phyloP scores from a whole-genome alignment of 2,329 filamentous ascomycete genomes.

The Lecanicillium sp. region DNA sequence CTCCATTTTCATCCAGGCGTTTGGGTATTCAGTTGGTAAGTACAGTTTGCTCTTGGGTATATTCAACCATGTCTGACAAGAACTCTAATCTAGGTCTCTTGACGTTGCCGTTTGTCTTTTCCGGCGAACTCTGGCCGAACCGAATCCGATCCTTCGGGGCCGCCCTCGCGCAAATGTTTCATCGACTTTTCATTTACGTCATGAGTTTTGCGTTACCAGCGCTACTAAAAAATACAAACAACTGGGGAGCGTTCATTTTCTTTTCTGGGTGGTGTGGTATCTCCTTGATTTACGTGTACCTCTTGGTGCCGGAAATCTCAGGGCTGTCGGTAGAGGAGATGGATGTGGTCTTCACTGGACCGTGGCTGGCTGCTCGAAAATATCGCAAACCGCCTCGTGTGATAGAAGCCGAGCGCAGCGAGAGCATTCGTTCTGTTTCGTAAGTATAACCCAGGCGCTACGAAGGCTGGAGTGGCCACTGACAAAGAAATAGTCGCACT shows the following conservation, averaged over 20 bases:
- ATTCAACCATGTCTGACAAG: no score
- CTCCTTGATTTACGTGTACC: constrained; percentile 29
- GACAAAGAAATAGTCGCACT: neutral
- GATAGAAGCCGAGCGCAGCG: neutral
- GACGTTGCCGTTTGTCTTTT: constrained; percentile 39
- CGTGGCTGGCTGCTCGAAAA: constrained; percentile 24
- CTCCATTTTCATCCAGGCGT: constrained; percentile 38
- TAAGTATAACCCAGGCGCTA: neutral
- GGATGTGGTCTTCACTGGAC: constrained; percentile 25
- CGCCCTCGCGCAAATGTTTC: constrained; percentile 32
- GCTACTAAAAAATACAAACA: constrained; percentile 24
- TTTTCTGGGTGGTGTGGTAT: constrained; percentile 31
- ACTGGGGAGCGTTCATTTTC: constrained; percentile 36
- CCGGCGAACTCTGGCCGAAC: constrained; percentile 39
- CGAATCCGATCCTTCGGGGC: constrained; percentile 37
- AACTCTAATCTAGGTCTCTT: no score
- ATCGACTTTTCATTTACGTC: constrained; percentile 32
- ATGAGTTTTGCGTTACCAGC: constrained; percentile 27
- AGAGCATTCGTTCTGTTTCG: neutral
- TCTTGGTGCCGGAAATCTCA: constrained; percentile 32
- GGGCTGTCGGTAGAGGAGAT: constrained; percentile 29
- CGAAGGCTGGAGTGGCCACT: no score
- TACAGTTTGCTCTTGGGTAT: no score
- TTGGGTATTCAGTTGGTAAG: constrained; percentile 36
- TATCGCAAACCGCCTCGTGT: constrained; percentile 10